Evolutionary conservation across 805 yeast genomes (phyloP).

Genomic region (Ogataea allantospora): DNA sequence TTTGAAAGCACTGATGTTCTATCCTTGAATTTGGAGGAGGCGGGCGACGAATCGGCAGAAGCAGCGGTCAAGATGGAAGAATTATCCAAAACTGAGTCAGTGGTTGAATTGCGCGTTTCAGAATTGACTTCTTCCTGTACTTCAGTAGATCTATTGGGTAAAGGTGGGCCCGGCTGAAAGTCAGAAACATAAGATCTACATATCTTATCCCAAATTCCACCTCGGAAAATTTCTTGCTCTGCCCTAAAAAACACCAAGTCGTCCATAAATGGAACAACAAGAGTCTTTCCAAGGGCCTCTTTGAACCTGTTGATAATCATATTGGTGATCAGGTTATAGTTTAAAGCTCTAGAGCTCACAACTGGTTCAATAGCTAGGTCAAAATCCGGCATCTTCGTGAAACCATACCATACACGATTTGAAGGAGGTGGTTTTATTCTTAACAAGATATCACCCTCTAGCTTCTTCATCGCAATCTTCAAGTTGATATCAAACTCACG

Average conservation of each 20-base stretch:
- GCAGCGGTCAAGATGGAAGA: constrained; percentile 5
- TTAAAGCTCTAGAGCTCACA: constrained; percentile 80
- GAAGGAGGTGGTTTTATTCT: constrained; percentile 88
- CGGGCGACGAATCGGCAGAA: constrained; percentile 7
- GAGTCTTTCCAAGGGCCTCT: constrained; percentile 73
- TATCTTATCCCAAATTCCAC: constrained; percentile 83
- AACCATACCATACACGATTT: constrained; percentile 86
- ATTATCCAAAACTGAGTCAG: neutral
- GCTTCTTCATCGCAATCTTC: constrained; percentile 60
- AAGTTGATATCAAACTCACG: constrained; percentile 72
- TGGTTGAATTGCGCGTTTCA: neutral
- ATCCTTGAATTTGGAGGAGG: constrained; percentile 12
- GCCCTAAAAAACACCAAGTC: constrained; percentile 75
- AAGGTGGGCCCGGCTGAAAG: neutral
- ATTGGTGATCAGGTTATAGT: constrained; percentile 75
- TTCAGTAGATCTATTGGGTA: neutral
- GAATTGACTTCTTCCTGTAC: neutral
- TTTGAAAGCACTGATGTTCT: constrained; percentile 16
- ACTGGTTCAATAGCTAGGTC: constrained; percentile 82
- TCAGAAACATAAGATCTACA: constrained; percentile 14
- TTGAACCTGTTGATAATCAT: constrained; percentile 74
- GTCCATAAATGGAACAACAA: constrained; percentile 88
- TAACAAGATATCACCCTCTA: constrained; percentile 73
- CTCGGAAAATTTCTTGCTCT: constrained; percentile 69
- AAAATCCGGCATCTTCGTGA: constrained; percentile 73